Percentiles rank a stretch among this genome's conserved stretches.
These are phyloP conservation scores for Apiosordaria backusii DNA, from an alignment of 495 filamentous ascomycete genomes.

Conservation along the genomic window DNA sequence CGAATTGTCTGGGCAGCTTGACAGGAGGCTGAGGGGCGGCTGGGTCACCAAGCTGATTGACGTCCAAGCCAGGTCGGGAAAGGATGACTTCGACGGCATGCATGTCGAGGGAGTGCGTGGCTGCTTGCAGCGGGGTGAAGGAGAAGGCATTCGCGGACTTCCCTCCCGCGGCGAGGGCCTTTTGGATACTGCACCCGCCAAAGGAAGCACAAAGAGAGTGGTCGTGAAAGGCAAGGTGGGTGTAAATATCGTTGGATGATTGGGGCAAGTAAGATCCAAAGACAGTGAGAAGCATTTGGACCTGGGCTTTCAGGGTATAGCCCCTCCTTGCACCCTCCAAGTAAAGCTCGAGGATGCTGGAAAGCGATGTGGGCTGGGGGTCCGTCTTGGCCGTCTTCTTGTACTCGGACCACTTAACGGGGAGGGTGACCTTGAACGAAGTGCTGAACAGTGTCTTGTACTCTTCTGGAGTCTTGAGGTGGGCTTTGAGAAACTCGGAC, in stretches of 20 bases:
- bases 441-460: neutral
- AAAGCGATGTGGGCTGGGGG: neutral
- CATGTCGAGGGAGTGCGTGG: neutral
- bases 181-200: neutral
- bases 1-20: neutral
- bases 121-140: neutral
- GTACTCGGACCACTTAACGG: neutral
- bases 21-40: neutral
- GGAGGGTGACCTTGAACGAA: conserved; percentile 1
- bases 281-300: conserved; percentile 5
- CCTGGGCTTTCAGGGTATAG: neutral
- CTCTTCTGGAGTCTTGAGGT: conserved; percentile 5
- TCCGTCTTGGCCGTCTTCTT: neutral
- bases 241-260: neutral
- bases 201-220: neutral
- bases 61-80: neutral
- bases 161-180: neutral
- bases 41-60: neutral
- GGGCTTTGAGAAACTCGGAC: neutral
- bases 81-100: neutral
- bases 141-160: neutral
- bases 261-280: neutral
- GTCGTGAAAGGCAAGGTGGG: neutral
- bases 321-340: neutral
- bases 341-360: conserved; percentile 3